Percentiles rank a stretch among this genome's conserved stretches.
Conservation (phyloP, 108 stramenopile genomes). For the Fistulifera pelliculosa region DNA sequence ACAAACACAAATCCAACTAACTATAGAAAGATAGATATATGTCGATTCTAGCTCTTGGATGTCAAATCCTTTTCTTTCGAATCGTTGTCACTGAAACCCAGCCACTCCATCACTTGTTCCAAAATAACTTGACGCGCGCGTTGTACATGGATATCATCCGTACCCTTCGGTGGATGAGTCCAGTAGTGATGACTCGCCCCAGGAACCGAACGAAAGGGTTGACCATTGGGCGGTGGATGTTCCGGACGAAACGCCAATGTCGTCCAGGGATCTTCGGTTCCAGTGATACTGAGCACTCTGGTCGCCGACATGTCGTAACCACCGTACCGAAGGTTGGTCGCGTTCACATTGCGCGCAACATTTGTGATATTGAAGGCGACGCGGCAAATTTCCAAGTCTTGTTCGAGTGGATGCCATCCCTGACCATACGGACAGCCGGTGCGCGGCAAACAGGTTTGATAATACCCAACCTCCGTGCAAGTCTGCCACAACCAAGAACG, state of each 20-base stretch:
- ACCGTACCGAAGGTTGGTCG: constrained; percentile 68
- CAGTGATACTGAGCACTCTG: constrained; percentile 82
- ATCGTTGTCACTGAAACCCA: background rate
- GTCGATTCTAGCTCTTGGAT: too few species aligned
- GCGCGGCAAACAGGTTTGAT: constrained; percentile 79
- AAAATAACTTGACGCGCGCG: constrained; percentile 51
- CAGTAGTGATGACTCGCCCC: constrained; percentile 85
- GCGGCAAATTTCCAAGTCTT: constrained; percentile 70
- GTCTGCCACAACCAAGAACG: constrained; percentile 90
- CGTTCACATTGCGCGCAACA: constrained; percentile 48
- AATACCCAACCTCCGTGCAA: constrained; percentile 94
- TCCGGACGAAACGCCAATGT: constrained; percentile 40
- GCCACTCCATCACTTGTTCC: constrained; percentile 43
- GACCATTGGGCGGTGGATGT: constrained; percentile 1
- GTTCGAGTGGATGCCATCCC: constrained; percentile 57
- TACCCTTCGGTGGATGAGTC: constrained; percentile 58
- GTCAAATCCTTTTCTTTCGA: background rate
- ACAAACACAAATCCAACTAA: too few species aligned
- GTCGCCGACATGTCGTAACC: constrained; percentile 54
- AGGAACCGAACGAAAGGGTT: constrained; percentile 29
- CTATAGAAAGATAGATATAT: too few species aligned
- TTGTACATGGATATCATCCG: constrained; percentile 37
- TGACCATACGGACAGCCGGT: constrained; percentile 72
- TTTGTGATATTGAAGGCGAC: constrained; percentile 52
- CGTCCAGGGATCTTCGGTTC: constrained; percentile 93